Percentiles rank a stretch among this genome's conserved stretches.
Conservation (phyloP, 495 filamentous ascomycete species). For the Paragyromitra xinjiangensis region DNA sequence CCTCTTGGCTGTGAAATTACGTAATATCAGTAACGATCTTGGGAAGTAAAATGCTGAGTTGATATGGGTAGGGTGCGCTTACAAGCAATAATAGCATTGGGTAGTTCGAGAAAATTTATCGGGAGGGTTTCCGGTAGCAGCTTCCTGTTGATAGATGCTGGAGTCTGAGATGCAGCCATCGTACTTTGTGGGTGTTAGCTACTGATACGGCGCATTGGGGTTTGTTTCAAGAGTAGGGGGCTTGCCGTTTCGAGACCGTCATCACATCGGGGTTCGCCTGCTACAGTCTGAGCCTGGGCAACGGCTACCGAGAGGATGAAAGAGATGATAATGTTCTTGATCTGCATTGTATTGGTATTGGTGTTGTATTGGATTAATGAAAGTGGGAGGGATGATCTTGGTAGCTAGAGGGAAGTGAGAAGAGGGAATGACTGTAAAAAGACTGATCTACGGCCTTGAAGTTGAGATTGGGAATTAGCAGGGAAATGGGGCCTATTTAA, state of each 20-base stretch:
- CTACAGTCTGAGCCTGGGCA: neutral
- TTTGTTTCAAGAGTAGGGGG: neutral
- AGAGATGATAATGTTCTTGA: constrained; percentile 10
- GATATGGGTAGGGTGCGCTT: neutral
- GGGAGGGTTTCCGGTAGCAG: neutral
- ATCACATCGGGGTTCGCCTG: constrained; percentile 1
- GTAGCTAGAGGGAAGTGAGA: neutral
- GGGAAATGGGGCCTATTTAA: neutral
- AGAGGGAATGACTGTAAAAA: neutral
- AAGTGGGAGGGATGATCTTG: neutral
- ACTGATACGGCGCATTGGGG: neutral
- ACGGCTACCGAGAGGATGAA: neutral
- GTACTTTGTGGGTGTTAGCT: neutral
- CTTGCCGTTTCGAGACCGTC: constrained; percentile 5
- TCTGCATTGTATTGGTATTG: neutral
- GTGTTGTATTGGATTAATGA: neutral
- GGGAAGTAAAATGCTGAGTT: neutral
- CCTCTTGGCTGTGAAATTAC: neutral
- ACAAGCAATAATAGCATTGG: constrained; percentile 36
- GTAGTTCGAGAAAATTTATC: constrained; percentile 15
- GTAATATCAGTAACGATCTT: neutral
- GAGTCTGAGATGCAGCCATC: constrained; percentile 16
- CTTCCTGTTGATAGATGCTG: constrained; percentile 15
- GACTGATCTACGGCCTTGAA: neutral
- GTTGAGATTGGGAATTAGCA: neutral